A percentile compares a stretch with the other conserved stretches of the same genome.
Conservation (phyloP, 2,329 filamentous ascomycete species). For the Eutypa lata region DNA sequence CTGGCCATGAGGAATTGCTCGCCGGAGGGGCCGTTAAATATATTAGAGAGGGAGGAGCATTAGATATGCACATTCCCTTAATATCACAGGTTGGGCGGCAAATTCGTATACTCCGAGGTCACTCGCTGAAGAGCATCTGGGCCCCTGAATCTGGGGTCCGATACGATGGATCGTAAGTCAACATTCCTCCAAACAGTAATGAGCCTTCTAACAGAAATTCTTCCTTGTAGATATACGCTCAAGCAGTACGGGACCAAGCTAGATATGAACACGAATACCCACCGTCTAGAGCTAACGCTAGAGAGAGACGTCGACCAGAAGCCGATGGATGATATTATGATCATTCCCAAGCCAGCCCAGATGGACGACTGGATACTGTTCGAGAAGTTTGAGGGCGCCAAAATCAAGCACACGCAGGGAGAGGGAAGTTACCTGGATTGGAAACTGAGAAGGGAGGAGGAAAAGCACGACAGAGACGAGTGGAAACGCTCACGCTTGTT, state of each 20-base stretch:
- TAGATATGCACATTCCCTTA: conserved; percentile 47
- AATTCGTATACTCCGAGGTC: conserved; percentile 51
- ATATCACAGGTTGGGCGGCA: conserved; percentile 46
- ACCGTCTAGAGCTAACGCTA: conserved; percentile 44
- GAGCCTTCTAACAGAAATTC: neutral
- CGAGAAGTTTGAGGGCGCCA: conserved; percentile 42
- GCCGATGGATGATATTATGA: conserved; percentile 38
- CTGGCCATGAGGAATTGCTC: conserved; percentile 46
- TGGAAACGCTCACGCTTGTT: conserved; percentile 19
- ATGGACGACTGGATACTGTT: conserved; percentile 55
- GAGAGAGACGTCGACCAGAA: conserved; percentile 41
- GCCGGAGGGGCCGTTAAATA: conserved; percentile 38
- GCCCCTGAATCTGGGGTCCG: conserved; percentile 51
- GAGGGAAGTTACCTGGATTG: conserved; percentile 38
- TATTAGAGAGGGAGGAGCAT: conserved; percentile 38
- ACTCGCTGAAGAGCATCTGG: conserved; percentile 46
- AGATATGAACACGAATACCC: conserved; percentile 35
- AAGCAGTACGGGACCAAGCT: conserved; percentile 44
- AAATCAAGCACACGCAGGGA: conserved; percentile 36
- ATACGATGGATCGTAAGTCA: conserved; percentile 56
- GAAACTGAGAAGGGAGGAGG: conserved; percentile 30
- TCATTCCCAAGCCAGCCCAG: conserved; percentile 51
- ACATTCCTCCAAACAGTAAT: conserved; percentile 1
- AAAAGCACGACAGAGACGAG: conserved; percentile 22
- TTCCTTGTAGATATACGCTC: conserved; percentile 44